Conservation (phyloP, 257 asterid species). For the Haberlea rhodopensis region DNA sequence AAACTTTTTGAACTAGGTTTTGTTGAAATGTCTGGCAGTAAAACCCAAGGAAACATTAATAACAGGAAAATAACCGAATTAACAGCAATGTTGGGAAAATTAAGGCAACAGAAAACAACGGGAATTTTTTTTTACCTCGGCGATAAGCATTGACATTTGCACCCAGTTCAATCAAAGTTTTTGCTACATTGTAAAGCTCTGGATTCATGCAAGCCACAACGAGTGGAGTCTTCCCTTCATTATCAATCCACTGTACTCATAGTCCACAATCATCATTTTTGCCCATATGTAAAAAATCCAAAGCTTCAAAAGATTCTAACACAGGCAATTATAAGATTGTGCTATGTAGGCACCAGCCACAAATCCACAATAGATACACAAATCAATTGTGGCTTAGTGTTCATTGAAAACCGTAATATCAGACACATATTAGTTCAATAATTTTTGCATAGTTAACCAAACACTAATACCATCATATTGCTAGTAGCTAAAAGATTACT, state of each 20-base stretch:
- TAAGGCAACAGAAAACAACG: conserved; percentile 5
- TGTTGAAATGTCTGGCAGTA: background rate
- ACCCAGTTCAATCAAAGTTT: conserved; percentile 82
- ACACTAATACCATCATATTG: background rate
- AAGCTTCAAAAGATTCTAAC: background rate
- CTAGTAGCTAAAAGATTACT: background rate
- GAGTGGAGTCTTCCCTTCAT: conserved; percentile 84
- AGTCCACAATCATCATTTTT: conserved; percentile 24
- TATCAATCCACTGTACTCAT: conserved; percentile 78
- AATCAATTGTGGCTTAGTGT: no score
- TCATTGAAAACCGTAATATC: no score
- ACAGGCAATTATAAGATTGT: conserved; percentile 7
- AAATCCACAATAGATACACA: background rate
- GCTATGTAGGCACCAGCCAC: conserved; percentile 2
- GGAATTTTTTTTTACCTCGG: conserved; percentile 49
- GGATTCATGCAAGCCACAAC: conserved; percentile 80
- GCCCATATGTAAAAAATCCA: background rate
- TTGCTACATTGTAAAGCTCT: conserved; percentile 66
- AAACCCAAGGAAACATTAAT: background rate
- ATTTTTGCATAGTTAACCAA: no score
- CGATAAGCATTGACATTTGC: conserved; percentile 85
- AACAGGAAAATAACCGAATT: background rate
- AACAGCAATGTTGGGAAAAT: conserved; percentile 4
- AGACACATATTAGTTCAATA: no score
- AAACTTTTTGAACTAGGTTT: no score